Percentiles rank a stretch among this genome's conserved stretches.
Conservation (phyloP, 768 basidiomycete genomes). For the Nidularia sp. region DNA sequence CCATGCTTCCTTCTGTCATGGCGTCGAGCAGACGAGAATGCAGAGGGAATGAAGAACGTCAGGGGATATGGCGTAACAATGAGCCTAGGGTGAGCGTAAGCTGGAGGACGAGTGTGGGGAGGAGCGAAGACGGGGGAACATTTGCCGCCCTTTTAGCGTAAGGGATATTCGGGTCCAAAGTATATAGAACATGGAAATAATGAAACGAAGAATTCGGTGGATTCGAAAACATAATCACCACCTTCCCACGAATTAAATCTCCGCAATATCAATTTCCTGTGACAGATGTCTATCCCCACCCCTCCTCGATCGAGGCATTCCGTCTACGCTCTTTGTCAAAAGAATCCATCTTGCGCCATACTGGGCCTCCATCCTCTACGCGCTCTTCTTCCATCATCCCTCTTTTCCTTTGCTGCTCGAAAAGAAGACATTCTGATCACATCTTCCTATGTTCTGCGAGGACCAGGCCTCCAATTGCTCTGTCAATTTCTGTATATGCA, state of each 20-base stretch:
- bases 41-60: neutral
- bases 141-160: slow-evolving; percentile 12
- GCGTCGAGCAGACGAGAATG: neutral
- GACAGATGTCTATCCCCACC: neutral
- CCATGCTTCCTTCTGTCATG: neutral
- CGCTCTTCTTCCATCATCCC: neutral
- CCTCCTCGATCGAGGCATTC: neutral
- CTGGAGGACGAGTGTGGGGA: neutral
- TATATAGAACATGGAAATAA: slow-evolving; percentile 4
- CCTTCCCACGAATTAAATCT: neutral
- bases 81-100: neutral
- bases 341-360: neutral
- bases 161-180: slow-evolving; percentile 17
- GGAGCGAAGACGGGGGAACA: slow-evolving; percentile 5
- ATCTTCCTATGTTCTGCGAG: neutral
- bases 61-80: too few species aligned
- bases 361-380: neutral
- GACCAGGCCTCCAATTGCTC: too few species aligned
- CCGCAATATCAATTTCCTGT: neutral
- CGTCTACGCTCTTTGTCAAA: neutral
- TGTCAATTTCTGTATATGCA: too few species aligned
- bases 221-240: slow-evolving; percentile 4
- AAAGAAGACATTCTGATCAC: neutral
- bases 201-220: slow-evolving; percentile 2
- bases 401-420: neutral